phyloP scores from a whole-genome alignment of 2,329 filamentous ascomycete species.

The Ramichloridium luteum region DNA sequence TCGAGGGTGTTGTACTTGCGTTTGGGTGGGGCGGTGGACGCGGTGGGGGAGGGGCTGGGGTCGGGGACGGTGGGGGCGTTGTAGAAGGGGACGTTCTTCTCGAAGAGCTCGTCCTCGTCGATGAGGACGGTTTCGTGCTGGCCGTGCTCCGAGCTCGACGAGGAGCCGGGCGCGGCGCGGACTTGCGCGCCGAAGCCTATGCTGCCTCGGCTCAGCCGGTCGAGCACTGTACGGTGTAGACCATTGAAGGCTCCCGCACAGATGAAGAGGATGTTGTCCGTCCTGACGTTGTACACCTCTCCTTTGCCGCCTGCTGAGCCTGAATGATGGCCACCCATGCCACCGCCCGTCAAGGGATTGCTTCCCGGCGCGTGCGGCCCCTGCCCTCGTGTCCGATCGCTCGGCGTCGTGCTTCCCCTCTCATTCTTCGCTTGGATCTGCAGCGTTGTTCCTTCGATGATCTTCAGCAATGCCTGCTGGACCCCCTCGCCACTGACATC shows the following conservation, averaged over 20 bases:
- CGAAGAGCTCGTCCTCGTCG: slow-evolving; percentile 44
- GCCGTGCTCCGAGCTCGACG: slow-evolving; percentile 22
- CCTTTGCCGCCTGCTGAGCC: slow-evolving; percentile 31
- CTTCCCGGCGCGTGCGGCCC: slow-evolving; percentile 23
- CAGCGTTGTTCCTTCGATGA: slow-evolving; percentile 89
- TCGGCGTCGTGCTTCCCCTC: slow-evolving; percentile 30
- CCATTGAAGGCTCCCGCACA: slow-evolving; percentile 93
- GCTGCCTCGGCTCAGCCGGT: slow-evolving; percentile 72
- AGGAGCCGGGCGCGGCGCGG: slow-evolving; percentile 32
- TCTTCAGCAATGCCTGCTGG: slow-evolving; percentile 87
- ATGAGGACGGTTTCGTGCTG: slow-evolving; percentile 46
- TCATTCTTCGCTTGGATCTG: slow-evolving; percentile 82
- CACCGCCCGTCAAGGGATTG: slow-evolving; percentile 26
- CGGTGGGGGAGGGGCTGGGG: slow-evolving; percentile 17
- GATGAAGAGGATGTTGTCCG: slow-evolving; percentile 93
- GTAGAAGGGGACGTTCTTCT: slow-evolving; percentile 39
- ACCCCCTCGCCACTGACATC: slow-evolving; percentile 95
- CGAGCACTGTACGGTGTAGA: slow-evolving; percentile 73
- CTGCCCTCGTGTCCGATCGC: slow-evolving; percentile 9
- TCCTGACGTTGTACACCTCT: slow-evolving; percentile 64
- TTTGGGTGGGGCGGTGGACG: slow-evolving; percentile 14
- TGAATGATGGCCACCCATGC: slow-evolving; percentile 15
- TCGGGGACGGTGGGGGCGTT: slow-evolving; percentile 15
- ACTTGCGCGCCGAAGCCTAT: slow-evolving; percentile 88
- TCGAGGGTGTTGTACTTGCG: slow-evolving; percentile 62